Conservation (phyloP, 371 early-diverging fungal genomes). For the Umbelopsis sp. region DNA sequence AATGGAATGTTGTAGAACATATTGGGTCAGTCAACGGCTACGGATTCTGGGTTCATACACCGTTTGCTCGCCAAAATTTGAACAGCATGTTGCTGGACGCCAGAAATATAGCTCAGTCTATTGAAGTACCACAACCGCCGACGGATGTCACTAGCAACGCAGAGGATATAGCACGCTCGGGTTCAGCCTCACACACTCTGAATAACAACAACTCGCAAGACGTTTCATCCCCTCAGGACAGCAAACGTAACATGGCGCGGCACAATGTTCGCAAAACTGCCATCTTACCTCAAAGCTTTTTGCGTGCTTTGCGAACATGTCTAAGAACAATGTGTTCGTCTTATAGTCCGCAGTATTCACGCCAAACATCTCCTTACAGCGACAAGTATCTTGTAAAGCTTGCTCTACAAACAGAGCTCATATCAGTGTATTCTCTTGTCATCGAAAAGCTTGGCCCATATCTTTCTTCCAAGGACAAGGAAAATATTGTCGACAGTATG, state of each 20-base stretch:
- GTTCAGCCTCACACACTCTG: background rate
- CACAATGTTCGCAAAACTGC: background rate
- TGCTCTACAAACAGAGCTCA: slow-evolving; percentile 5
- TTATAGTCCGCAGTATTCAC: background rate
- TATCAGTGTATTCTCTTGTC: slow-evolving; percentile 1
- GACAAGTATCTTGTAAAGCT: slow-evolving; percentile 14
- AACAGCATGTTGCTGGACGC: slow-evolving; percentile 14
- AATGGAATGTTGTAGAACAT: slow-evolving; percentile 6
- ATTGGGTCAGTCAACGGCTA: slow-evolving; percentile 1
- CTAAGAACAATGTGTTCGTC: slow-evolving; percentile 4
- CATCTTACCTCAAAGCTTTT: slow-evolving; percentile 12
- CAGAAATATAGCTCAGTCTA: slow-evolving; percentile 8
- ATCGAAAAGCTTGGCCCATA: slow-evolving; percentile 3
- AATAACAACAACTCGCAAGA: too few relatives aligned
- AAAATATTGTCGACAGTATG: slow-evolving; percentile 11
- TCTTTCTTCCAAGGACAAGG: background rate
- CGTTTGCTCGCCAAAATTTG: slow-evolving; percentile 4
- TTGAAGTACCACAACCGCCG: slow-evolving; percentile 2
- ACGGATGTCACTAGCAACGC: background rate
- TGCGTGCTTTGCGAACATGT: background rate
- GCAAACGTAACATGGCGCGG: background rate
- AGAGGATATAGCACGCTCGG: background rate
- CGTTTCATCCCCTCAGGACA: background rate
- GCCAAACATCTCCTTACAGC: background rate
- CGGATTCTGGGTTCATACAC: slow-evolving; percentile 9